Percentiles rank a stretch among this genome's conserved stretches.
These are phyloP conservation scores for Niebla homalea DNA, from an alignment of 495 filamentous ascomycete genomes.

Conservation along the genomic window DNA sequence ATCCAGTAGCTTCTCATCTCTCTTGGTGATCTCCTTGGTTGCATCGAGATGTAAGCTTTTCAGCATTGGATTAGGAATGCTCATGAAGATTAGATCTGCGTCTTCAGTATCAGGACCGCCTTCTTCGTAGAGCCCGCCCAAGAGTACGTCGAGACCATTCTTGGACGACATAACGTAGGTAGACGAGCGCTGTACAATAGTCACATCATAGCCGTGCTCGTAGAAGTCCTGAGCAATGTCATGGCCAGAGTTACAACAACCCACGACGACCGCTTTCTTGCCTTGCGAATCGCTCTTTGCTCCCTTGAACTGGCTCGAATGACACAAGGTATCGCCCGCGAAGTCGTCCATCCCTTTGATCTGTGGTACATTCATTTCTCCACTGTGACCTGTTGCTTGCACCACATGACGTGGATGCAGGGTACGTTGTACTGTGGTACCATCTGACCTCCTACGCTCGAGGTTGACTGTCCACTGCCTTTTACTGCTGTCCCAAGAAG, in stretches of 20 bases:
- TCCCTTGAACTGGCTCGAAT: slow-evolving; percentile 56
- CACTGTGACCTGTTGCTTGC: slow-evolving; percentile 60
- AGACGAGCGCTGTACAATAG: slow-evolving; percentile 64
- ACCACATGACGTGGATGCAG: slow-evolving; percentile 56
- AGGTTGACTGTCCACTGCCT: slow-evolving; percentile 50
- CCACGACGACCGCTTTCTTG: slow-evolving; percentile 63
- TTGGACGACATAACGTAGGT: slow-evolving; percentile 55
- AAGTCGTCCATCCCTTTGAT: slow-evolving; percentile 53
- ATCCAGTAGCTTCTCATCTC: slow-evolving; percentile 35
- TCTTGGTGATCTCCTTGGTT: slow-evolving; percentile 26
- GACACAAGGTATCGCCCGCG: slow-evolving; percentile 45
- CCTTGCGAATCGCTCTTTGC: slow-evolving; percentile 35
- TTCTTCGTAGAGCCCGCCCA: slow-evolving; percentile 53
- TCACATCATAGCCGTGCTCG: slow-evolving; percentile 74
- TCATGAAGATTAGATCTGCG: slow-evolving; percentile 40
- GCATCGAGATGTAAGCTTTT: slow-evolving; percentile 39
- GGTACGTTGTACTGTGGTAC: slow-evolving; percentile 37
- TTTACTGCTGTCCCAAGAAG: slow-evolving; percentile 39
- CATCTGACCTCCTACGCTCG: slow-evolving; percentile 33
- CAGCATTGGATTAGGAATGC: slow-evolving; percentile 35
- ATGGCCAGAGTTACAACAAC: slow-evolving; percentile 63
- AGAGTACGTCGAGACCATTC: slow-evolving; percentile 35
- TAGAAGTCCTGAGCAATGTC: slow-evolving; percentile 76
- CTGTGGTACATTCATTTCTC: slow-evolving; percentile 49
- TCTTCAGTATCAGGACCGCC: slow-evolving; percentile 37